Conservation (phyloP, 345 rosid genomes). For the Corchorus capsularis region DNA sequence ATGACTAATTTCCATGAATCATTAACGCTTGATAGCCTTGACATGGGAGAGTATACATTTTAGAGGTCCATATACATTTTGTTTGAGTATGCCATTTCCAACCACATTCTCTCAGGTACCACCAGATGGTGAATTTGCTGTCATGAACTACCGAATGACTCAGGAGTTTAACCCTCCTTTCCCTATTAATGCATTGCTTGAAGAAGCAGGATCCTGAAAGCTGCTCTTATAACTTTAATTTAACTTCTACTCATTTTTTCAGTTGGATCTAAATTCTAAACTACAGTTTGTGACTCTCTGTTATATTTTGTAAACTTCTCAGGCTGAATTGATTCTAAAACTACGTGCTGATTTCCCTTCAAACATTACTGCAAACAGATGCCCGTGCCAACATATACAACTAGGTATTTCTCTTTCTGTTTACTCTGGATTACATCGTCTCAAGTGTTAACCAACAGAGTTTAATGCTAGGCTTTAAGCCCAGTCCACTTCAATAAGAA, state of each 20-base stretch:
- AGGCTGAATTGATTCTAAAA: constrained; percentile 60
- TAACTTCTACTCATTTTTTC: not conserved
- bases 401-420: constrained; percentile 40
- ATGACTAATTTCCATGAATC: constrained; percentile 67
- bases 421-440: not conserved
- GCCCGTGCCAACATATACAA: constrained; percentile 54
- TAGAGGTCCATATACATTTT: not conserved
- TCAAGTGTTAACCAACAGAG: not conserved
- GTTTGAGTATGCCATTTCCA: not conserved
- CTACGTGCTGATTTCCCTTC: constrained; percentile 50
- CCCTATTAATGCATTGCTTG: constrained; percentile 56
- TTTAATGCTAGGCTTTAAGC: not conserved
- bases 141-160: constrained; percentile 64
- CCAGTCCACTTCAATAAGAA: not conserved
- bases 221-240: not conserved
- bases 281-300: not conserved
- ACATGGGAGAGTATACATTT: constrained; percentile 39
- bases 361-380: constrained; percentile 53
- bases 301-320: constrained; percentile 1
- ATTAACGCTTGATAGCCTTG: constrained; percentile 53
- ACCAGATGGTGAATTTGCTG: constrained; percentile 63
- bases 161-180: constrained; percentile 67
- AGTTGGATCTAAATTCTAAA: not conserved
- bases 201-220: constrained; percentile 45
- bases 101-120: constrained; percentile 42